A percentile compares a stretch with the other conserved stretches of the same genome.
These are phyloP conservation scores for Malus asiatica DNA, from an alignment of 306 rosid genomes.

Conservation along the genomic window DNA sequence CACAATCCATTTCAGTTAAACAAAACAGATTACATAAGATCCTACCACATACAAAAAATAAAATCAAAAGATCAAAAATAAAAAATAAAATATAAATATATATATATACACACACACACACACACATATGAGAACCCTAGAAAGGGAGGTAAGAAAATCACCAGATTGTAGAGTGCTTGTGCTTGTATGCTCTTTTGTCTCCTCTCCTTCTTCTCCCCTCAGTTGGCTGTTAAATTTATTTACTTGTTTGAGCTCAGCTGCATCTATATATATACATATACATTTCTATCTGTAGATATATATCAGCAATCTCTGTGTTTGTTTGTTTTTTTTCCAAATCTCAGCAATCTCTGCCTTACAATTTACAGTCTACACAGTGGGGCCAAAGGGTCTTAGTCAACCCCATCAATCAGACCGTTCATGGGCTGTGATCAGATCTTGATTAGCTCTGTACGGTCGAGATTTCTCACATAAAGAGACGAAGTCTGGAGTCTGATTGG, in stretches of 20 bases:
- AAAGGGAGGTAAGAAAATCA: constrained; percentile 14
- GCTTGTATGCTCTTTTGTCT: background rate
- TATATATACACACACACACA: too few species aligned
- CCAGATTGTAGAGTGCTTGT: constrained; percentile 20
- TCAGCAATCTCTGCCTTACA: constrained; percentile 11
- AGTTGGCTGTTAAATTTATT: background rate
- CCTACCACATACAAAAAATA: background rate
- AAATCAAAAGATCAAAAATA: background rate
- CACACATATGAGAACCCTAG: background rate
- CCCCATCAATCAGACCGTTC: constrained; percentile 28
- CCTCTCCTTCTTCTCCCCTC: background rate
- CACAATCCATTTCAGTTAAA: background rate
- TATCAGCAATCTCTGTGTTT: too few species aligned
- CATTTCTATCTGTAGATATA: too few species aligned
- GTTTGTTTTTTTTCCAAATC: too few species aligned
- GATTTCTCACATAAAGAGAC: background rate
- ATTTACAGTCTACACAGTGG: background rate
- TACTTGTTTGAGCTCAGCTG: constrained; percentile 2
- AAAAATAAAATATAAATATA: background rate
- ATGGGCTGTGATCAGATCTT: background rate
- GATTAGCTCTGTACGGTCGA: background rate
- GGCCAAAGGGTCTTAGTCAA: constrained; percentile 34
- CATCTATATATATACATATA: constrained; percentile 7
- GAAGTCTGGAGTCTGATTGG: background rate
- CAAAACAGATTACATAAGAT: background rate